Conservation (phyloP, 2,329 filamentous ascomycete species). For the Apiospora kogelbergensis region DNA sequence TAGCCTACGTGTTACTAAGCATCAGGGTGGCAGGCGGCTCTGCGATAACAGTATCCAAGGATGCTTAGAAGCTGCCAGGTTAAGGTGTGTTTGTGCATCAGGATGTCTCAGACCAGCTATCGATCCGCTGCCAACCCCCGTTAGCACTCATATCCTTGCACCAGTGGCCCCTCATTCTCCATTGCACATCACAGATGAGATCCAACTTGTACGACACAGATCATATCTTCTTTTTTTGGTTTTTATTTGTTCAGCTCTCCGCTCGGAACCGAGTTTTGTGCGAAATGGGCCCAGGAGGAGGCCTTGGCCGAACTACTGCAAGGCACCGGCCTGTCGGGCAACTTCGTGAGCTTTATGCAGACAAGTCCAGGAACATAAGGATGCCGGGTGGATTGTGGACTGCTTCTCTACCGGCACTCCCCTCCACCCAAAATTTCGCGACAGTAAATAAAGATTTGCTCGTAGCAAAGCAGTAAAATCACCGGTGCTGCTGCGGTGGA, state of each 20-base stretch:
- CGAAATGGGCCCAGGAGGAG: background rate
- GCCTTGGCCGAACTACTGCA: background rate
- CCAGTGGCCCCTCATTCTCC: background rate
- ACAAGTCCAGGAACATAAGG: background rate
- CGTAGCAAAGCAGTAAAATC: background rate
- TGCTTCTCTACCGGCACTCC: background rate
- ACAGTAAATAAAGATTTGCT: background rate
- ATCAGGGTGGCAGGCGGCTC: background rate
- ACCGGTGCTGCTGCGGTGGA: conserved; percentile 2
- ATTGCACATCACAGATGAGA: background rate
- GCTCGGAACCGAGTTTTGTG: background rate
- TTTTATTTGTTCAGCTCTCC: background rate
- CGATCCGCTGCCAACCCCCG: background rate
- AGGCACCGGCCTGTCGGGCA: background rate
- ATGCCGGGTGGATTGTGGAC: background rate
- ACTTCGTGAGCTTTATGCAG: background rate
- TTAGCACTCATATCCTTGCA: background rate
- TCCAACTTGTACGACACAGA: background rate
- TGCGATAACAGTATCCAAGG: background rate
- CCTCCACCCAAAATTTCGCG: background rate
- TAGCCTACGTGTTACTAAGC: background rate
- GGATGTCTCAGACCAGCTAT: background rate
- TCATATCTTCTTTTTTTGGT: background rate
- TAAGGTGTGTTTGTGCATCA: background rate
- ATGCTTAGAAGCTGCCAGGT: background rate